Base-by-base conservation (phyloP, 2,329 filamentous ascomycete genomes). In the Fusarium bulbicola region DNA sequence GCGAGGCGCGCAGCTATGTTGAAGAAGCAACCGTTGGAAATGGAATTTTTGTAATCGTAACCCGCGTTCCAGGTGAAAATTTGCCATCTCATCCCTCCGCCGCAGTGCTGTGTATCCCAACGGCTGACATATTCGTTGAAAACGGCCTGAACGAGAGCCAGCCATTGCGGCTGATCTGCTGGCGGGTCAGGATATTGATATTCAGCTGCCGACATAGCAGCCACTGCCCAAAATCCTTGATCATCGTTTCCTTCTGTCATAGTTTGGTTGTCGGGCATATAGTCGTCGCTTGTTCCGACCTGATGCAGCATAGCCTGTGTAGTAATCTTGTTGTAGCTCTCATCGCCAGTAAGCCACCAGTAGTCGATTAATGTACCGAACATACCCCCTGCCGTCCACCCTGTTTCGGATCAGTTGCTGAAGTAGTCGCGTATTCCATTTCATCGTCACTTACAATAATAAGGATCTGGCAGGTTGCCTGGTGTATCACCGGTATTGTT, bases 1-100 rank as follows among this genome's bases (percentile, higher is more conserved):
- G 92, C 92, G 10, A 97, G 86, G 18, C 94, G 90, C 11, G 93
- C 86, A 30, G 89, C 90, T 26, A 92, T 79, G 79, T 92, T 91
- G 83, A 92, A 92, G 81, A 92, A 92, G 81, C 89, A 91, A 10
- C 90, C 90, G 82, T 92, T 92, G 42, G 89, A 89, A 72, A 92
- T 91, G n/a, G 87, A 86, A 81, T 92, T 92, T 77, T 92, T 92
- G 84, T 92, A 92, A 80, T 88, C 85, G 82, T 85, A 91, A 52
- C 93, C 93, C 59, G 86, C 88, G 82, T 95, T 95, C 83, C 91
- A 93, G 13, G 89, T 86, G 83, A 92, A 95, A 68, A 97, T 92
- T 83, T 97, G 94, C 95, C 95, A 97, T 72, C 92, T 90, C 72
- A 97, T 82, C 13, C 94, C 94, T 50, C 94, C 94, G 53, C 83